These are phyloP conservation scores for Saccharomyces hybrid DNA, from an alignment of 1,139 yeast genomes.

Conservation along the genomic window DNA sequence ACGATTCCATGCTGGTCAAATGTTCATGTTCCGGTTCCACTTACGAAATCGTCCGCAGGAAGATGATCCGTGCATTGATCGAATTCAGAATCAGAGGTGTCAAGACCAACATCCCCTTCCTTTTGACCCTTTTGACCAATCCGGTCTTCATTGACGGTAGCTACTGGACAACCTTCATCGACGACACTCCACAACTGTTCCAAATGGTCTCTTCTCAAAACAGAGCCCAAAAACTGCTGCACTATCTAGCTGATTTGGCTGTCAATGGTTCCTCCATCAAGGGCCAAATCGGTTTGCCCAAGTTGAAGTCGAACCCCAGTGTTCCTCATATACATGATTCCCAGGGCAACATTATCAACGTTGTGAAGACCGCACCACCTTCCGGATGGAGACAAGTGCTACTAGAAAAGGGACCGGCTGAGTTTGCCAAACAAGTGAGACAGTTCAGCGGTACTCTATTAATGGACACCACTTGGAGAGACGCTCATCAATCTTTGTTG, in stretches of 20 bases:
- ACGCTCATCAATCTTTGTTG: slow-evolving; percentile 91
- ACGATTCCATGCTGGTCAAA: slow-evolving; percentile 95
- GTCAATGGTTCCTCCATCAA: slow-evolving; percentile 91
- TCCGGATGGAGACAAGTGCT: slow-evolving; percentile 88
- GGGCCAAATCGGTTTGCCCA: slow-evolving; percentile 90
- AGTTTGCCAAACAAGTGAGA: slow-evolving; percentile 80
- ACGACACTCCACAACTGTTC: slow-evolving; percentile 90
- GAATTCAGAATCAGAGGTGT: slow-evolving; percentile 98
- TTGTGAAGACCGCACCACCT: slow-evolving; percentile 47
- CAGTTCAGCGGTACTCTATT: slow-evolving; percentile 72
- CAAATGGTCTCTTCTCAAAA: slow-evolving; percentile 89
- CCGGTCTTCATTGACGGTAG: slow-evolving; percentile 75
- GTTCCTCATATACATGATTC: slow-evolving; percentile 64
- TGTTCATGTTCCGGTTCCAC: slow-evolving; percentile 94
- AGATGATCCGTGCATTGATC: slow-evolving; percentile 89
- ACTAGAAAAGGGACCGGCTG: slow-evolving; percentile 75
- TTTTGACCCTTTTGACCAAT: slow-evolving; percentile 79
- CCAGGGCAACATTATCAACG: slow-evolving; percentile 47
- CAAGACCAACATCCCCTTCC: slow-evolving; percentile 91
- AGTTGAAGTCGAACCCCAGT: slow-evolving; percentile 61
- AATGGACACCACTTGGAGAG: slow-evolving; percentile 99
- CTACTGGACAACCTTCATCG: slow-evolving; percentile 98
- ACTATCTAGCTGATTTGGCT: slow-evolving; percentile 80
- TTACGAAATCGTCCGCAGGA: slow-evolving; percentile 89
- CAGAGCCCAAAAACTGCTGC: slow-evolving; percentile 86